Evolutionary conservation across 768 basidiomycete species (phyloP), one percentile per base, ranked within the genome.

Genomic region (Grammothele lineata): DNA sequence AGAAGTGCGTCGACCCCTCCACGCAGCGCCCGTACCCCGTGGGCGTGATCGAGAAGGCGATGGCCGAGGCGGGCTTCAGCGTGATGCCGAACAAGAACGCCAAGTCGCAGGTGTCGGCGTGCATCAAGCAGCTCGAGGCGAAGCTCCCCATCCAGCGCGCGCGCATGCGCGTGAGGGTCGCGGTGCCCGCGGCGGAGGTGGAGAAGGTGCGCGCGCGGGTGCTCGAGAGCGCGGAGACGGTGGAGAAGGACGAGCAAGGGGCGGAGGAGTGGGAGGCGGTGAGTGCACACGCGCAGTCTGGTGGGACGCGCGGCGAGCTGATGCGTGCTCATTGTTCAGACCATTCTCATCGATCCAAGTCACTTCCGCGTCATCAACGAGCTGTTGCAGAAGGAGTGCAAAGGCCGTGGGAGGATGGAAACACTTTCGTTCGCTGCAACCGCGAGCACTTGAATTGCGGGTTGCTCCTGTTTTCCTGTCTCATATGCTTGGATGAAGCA

Each of bases 11-110:
- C 19, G 94, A 98, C 60, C 96, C 96, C 1, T 69, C 76, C 4
- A 95, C 92, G 1, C 85, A 91, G 62, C 72, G 82, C 9, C 92
- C 94, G 5, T 93, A 97, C 63, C 85, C 92, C 5, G 91, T 95
- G 25, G 85, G 90, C 15, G 91, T 98, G 74, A 91, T 99, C 53
- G 96, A 99, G 62, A 98, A 96, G 67, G 93, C 93, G 0, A 95
- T 99, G 95, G 70, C 81, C 8, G 94, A 98, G 62, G 86, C 90
- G 8, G 94, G 94, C 1, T 94, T 87, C 67, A 95, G 91, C 56
- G 86, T 95, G 22, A 87, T 89, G 57, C 76, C 76, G 37, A 83
- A 84, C 54, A 97, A 97, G 72, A 86, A 78, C 18, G 94, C 93
- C 4, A 99, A 99, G 70, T 88, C 86, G n/a, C 45, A 92, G 91